phyloP scores from a whole-genome alignment of 2,329 filamentous ascomycete species.

The Trichoderma breve region DNA sequence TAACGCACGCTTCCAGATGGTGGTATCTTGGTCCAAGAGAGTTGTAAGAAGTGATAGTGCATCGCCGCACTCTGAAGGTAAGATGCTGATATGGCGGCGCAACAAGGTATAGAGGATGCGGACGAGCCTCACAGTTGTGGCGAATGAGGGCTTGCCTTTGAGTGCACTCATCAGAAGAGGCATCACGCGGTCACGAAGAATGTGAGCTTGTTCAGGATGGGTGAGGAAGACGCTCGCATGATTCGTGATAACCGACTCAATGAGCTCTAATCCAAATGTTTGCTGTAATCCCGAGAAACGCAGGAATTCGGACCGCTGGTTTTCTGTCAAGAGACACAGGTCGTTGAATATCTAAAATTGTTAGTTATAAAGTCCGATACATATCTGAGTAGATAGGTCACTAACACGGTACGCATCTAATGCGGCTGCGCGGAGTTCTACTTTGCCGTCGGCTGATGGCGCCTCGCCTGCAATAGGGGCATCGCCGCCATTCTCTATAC shows the following conservation, averaged over 20 bases:
- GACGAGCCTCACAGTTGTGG: constrained; percentile 76
- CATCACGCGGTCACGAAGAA: constrained; percentile 75
- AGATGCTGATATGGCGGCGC: constrained; percentile 70
- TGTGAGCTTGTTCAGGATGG: constrained; percentile 77
- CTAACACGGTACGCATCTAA: constrained; percentile 77
- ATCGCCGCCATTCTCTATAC: constrained; percentile 45
- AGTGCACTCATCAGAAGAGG: constrained; percentile 77
- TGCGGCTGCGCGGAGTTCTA: constrained; percentile 71
- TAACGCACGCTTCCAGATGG: constrained; percentile 80
- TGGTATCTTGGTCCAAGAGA: constrained; percentile 80
- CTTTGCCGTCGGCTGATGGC: constrained; percentile 60
- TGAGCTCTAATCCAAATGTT: constrained; percentile 83
- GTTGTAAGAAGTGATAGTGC: constrained; percentile 79
- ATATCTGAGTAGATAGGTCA: neutral
- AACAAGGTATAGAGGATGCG: constrained; percentile 81
- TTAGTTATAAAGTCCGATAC: constrained; percentile 18
- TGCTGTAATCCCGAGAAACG: constrained; percentile 74
- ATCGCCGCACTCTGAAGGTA: constrained; percentile 78
- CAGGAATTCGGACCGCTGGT: constrained; percentile 78
- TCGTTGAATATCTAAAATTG: constrained; percentile 74
- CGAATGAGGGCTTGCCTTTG: constrained; percentile 75
- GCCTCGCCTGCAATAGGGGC: constrained; percentile 64
- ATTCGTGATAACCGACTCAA: constrained; percentile 85
- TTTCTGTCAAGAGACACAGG: constrained; percentile 82
- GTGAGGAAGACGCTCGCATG: constrained; percentile 75